Conservation (phyloP, 1,284 basidiomycete genomes). For the Chalciporus sp. region DNA sequence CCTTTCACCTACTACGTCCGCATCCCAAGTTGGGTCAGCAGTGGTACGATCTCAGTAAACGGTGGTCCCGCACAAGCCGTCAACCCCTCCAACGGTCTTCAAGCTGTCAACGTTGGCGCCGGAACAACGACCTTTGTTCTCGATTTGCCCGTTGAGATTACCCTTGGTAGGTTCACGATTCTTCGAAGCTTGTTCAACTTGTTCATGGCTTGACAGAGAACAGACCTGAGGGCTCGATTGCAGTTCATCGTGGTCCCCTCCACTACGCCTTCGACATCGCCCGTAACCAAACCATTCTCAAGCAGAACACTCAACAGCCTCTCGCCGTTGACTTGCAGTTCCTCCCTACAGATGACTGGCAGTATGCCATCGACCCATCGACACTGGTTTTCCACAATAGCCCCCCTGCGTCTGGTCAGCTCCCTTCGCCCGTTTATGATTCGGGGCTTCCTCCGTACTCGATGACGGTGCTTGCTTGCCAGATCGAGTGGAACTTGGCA, state of each 20-base stretch:
- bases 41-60: constrained; percentile 53
- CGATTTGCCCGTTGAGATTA: background rate
- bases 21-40: constrained; percentile 56
- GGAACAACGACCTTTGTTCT: constrained; percentile 28
- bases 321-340: constrained; percentile 46
- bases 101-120: constrained; percentile 44
- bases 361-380: constrained; percentile 36
- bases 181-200: background rate
- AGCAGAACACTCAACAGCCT: constrained; percentile 44
- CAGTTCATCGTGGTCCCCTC: constrained; percentile 57
- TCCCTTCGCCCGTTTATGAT: constrained; percentile 41
- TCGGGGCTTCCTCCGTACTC: constrained; percentile 1
- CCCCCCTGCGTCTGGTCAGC: constrained; percentile 43
- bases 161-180: background rate
- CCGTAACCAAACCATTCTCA: constrained; percentile 41
- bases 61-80: constrained; percentile 39
- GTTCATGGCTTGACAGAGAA: background rate
- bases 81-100: constrained; percentile 48
- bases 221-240: constrained; percentile 50
- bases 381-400: constrained; percentile 50
- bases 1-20: constrained; percentile 56
- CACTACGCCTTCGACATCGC: constrained; percentile 57
- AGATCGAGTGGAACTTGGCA: constrained; percentile 49
- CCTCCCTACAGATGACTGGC: constrained; percentile 42
- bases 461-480: constrained; percentile 49